Evolutionary conservation across 129 eudicot species (phyloP).

Genomic region (Arctium lappa): DNA sequence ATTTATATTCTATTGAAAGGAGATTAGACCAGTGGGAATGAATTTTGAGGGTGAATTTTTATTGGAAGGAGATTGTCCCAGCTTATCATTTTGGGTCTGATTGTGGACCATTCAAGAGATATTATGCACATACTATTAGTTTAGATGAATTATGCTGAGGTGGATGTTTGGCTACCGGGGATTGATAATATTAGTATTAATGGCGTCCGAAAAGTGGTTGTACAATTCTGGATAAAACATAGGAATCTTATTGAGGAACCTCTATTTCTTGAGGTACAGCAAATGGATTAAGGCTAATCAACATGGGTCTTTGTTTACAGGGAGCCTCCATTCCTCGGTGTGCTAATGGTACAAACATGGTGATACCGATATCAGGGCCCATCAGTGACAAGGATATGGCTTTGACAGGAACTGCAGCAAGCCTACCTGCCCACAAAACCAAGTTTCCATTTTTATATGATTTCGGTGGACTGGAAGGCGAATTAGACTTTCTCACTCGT

Average conservation of each 20-base stretch:
- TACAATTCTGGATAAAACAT: not conserved
- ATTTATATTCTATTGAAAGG: not conserved
- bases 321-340: constrained; percentile 87
- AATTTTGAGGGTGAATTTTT: not conserved
- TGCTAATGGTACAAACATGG: constrained; percentile 76
- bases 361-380: constrained; percentile 69
- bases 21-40: not conserved
- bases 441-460: constrained; percentile 61
- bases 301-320: constrained; percentile 39
- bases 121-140: not conserved
- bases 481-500: constrained; percentile 89
- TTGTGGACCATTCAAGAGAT: not conserved
- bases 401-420: constrained; percentile 60
- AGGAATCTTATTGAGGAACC: not conserved
- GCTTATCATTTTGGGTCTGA: not conserved
- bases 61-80: not conserved
- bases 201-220: not conserved
- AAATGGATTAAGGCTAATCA: not conserved
- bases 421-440: constrained; percentile 41
- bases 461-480: constrained; percentile 78
- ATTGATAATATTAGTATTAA: not conserved
- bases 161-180: not conserved
- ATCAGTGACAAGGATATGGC: constrained; percentile 74
- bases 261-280: not conserved
- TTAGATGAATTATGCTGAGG: not conserved